These are phyloP conservation scores for Megacollybia marginata DNA, from an alignment of 768 basidiomycete species.

Conservation along the genomic window DNA sequence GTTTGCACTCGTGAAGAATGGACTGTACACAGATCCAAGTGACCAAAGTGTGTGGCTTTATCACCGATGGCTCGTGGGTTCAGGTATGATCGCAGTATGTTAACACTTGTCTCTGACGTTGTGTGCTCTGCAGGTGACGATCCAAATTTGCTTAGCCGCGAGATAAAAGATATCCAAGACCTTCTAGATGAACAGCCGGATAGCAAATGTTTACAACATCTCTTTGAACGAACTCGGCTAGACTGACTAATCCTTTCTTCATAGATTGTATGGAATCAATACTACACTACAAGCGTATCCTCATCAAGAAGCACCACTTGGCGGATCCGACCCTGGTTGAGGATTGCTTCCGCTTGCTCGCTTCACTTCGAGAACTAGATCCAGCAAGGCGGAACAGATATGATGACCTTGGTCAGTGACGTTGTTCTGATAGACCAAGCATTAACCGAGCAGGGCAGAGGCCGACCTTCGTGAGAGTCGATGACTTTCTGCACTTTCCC, in stretches of 20 bases:
- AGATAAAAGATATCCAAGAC: conserved; percentile 76
- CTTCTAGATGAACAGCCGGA: conserved; percentile 85
- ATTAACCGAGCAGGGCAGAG: no score
- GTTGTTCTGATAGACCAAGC: no score
- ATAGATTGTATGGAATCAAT: conserved; percentile 94
- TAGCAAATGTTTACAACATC: conserved; percentile 67
- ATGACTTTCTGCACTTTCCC: no score
- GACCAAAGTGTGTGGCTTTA: conserved; percentile 99
- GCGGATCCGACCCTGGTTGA: conserved; percentile 24
- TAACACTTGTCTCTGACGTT: background rate
- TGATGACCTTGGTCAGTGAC: conserved; percentile 46
- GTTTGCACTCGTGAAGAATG: conserved; percentile 87
- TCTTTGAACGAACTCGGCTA: background rate
- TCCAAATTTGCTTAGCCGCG: conserved; percentile 51
- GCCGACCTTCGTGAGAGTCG: no score
- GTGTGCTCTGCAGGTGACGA: conserved; percentile 41
- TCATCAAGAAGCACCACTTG: conserved; percentile 41
- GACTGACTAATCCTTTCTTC: background rate
- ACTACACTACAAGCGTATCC: conserved; percentile 72
- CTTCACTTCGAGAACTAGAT: conserved; percentile 58
- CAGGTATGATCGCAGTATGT: conserved; percentile 36
- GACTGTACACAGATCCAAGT: conserved; percentile 92
- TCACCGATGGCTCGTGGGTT: conserved; percentile 92
- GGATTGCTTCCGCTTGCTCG: conserved; percentile 45
- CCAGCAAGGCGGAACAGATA: conserved; percentile 62